phyloP scores from a whole-genome alignment of 148 eudicot genomes.

The Cornus kousa region DNA sequence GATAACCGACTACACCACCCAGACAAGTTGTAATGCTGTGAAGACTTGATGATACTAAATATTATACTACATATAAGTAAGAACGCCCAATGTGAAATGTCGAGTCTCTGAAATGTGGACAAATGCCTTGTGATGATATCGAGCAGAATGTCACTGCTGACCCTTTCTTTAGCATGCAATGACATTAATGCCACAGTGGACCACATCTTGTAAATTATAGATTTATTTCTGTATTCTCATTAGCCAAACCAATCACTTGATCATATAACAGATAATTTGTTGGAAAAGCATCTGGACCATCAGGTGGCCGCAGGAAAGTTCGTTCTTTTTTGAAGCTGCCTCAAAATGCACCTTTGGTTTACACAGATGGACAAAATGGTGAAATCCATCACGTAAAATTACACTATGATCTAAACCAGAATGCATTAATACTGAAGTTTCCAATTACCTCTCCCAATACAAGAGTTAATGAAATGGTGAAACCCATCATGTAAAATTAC shows the following conservation, averaged over 20 bases:
- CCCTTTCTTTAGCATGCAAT: too few species aligned
- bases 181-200: too few species aligned
- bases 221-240: too few species aligned
- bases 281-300: neutral
- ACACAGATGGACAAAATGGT: neutral
- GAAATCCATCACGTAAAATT: neutral
- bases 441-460: neutral
- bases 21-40: conserved; percentile 28
- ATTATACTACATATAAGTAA: too few species aligned
- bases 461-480: neutral
- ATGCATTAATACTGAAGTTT: neutral
- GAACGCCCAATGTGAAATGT: too few species aligned
- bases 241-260: too few species aligned
- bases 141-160: too few species aligned
- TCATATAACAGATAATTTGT: neutral
- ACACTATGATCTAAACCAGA: neutral
- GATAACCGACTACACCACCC: conserved; percentile 99
- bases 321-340: neutral
- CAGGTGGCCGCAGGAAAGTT: neutral
- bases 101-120: too few species aligned
- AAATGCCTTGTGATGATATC: too few species aligned
- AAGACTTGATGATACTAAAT: too few species aligned
- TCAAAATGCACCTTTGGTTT: neutral
- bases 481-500: neutral
- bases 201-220: too few species aligned